These are phyloP conservation scores for Alternaria gansuensis DNA, from an alignment of 2,329 filamentous ascomycete genomes.

Conservation along the genomic window DNA sequence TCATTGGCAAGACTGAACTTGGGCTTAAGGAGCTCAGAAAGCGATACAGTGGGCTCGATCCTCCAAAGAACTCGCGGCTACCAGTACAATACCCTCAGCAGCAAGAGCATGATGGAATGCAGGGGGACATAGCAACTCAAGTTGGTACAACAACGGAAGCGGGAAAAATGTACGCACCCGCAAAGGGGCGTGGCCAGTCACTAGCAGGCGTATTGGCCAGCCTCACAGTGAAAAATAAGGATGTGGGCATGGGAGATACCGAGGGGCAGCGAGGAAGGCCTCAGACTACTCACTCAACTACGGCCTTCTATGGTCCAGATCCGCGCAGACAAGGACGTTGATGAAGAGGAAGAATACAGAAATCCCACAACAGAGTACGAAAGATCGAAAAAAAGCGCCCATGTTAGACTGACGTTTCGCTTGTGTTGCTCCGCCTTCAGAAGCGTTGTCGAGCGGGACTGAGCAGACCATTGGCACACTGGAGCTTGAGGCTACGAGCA, in stretches of 20 bases:
- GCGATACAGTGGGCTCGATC: slow-evolving; percentile 8
- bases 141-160: neutral
- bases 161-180: neutral
- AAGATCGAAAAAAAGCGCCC: neutral
- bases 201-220: neutral
- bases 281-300: neutral
- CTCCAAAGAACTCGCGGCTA: neutral
- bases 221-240: neutral
- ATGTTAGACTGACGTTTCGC: neutral
- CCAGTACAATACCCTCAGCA: neutral
- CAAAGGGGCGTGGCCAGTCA: neutral
- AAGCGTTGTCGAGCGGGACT: too few species aligned
- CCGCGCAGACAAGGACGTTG: slow-evolving; percentile 3
- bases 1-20: slow-evolving; percentile 3
- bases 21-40: slow-evolving; percentile 10
- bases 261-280: neutral
- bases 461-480: too few species aligned
- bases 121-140: neutral
- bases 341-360: neutral
- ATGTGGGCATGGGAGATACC: neutral
- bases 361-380: neutral
- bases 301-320: slow-evolving; percentile 7
- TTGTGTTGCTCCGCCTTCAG: neutral
- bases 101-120: neutral
- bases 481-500: neutral